Evolutionary conservation across 768 basidiomycete species (phyloP).

Genomic region (Tricholoma sp.): DNA sequence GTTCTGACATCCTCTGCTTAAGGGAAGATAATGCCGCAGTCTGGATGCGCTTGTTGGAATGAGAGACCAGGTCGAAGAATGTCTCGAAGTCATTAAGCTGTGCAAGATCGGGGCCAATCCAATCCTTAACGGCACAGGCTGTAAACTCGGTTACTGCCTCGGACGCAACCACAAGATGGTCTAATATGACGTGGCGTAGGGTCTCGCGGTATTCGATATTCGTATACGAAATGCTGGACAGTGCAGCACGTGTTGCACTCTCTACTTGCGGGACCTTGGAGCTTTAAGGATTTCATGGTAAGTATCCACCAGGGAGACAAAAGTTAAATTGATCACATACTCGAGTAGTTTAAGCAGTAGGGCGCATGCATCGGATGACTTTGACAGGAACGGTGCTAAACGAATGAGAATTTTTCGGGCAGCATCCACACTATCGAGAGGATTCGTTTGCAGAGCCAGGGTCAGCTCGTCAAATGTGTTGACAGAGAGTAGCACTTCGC

Average conservation of each 20-base stretch:
- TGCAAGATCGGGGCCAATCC: slow-evolving; percentile 16
- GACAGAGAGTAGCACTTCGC: slow-evolving; percentile 8
- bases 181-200: slow-evolving; percentile 10
- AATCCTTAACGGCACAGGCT: slow-evolving; percentile 11
- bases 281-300: not conserved
- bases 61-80: slow-evolving; percentile 10
- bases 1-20: slow-evolving; percentile 6
- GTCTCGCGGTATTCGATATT: slow-evolving; percentile 11
- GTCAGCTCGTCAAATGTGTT: slow-evolving; percentile 8
- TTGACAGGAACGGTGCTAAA: slow-evolving; percentile 12
- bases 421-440: slow-evolving; percentile 9
- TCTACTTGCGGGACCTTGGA: slow-evolving; percentile 7
- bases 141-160: slow-evolving; percentile 10
- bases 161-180: slow-evolving; percentile 10
- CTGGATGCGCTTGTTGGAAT: slow-evolving; percentile 12
- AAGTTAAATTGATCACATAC: slow-evolving; percentile 7
- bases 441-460: slow-evolving; percentile 7
- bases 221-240: slow-evolving; percentile 9
- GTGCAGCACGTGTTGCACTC: slow-evolving; percentile 9
- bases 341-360: slow-evolving; percentile 14
- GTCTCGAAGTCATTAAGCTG: slow-evolving; percentile 11
- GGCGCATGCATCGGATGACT: slow-evolving; percentile 10
- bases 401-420: slow-evolving; percentile 9
- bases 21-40: slow-evolving; percentile 11
- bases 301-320: not conserved